Percentiles rank a stretch among this genome's conserved stretches.
Evolutionary conservation across 495 filamentous ascomycete species (phyloP).

Genomic region (Penicillium herquei): DNA sequence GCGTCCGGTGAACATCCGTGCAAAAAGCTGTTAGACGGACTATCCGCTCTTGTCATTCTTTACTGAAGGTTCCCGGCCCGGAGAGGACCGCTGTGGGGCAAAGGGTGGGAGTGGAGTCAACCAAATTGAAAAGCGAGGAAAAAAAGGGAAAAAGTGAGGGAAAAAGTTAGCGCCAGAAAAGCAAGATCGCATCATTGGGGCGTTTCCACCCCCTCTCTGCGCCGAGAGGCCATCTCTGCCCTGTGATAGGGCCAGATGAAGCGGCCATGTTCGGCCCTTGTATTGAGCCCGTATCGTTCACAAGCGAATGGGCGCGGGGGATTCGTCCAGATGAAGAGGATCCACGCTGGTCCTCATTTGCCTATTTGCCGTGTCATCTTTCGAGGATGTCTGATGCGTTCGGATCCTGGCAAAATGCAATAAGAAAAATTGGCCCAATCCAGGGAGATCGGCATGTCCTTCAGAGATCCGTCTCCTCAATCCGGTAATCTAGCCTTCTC

Average conservation of each 20-base stretch:
- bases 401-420: slow-evolving; percentile 4
- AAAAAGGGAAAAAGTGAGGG: slow-evolving; percentile 12
- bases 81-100: slow-evolving; percentile 31
- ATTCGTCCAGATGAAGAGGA: slow-evolving; percentile 23
- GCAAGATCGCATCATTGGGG: slow-evolving; percentile 18
- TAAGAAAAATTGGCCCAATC: neutral
- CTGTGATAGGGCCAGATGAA: slow-evolving; percentile 23
- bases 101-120: slow-evolving; percentile 17
- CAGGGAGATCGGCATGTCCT: slow-evolving; percentile 24
- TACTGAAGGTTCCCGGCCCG: slow-evolving; percentile 33
- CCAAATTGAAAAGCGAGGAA: too few species aligned
- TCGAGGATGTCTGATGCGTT: slow-evolving; percentile 25
- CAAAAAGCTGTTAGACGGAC: slow-evolving; percentile 10
- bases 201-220: slow-evolving; percentile 23
- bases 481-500: neutral
- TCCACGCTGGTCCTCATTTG: slow-evolving; percentile 28
- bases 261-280: slow-evolving; percentile 28
- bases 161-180: slow-evolving; percentile 18
- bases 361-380: slow-evolving; percentile 21
- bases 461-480: slow-evolving; percentile 10
- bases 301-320: slow-evolving; percentile 13
- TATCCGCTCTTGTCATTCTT: slow-evolving; percentile 18
- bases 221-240: slow-evolving; percentile 13
- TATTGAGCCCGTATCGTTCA: slow-evolving; percentile 20
- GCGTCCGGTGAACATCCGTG: slow-evolving; percentile 15